phyloP scores from a whole-genome alignment of 108 stramenopile genomes.

The Fragilariopsis cylindrus region DNA sequence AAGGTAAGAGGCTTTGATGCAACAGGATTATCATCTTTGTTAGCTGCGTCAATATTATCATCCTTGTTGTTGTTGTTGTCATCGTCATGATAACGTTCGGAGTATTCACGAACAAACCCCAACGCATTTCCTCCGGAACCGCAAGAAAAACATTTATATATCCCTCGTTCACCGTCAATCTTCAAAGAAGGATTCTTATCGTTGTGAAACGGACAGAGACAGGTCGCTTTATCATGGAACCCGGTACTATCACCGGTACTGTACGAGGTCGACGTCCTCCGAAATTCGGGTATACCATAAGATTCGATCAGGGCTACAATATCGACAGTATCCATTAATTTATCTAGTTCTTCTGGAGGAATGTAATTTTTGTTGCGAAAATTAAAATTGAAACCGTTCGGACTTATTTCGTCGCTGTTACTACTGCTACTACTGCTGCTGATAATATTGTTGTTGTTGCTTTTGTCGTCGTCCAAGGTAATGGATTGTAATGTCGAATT shows the following conservation, averaged over 20 bases:
- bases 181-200: conserved; percentile 82
- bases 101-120: conserved; percentile 79
- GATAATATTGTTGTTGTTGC: neutral
- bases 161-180: conserved; percentile 71
- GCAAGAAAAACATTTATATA: conserved; percentile 94
- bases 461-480: neutral
- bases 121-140: conserved; percentile 92
- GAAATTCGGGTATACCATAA: conserved; percentile 59
- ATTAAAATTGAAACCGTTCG: too few relatives aligned
- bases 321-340: conserved; percentile 53
- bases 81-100: conserved; percentile 18
- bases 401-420: too few relatives aligned
- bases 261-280: conserved; percentile 25
- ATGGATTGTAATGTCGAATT: neutral
- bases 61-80: neutral
- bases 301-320: conserved; percentile 68
- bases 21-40: neutral
- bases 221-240: conserved; percentile 42
- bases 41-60: neutral
- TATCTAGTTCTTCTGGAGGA: conserved; percentile 44
- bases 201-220: conserved; percentile 93
- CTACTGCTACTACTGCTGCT: neutral
- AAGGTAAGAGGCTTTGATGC: neutral
- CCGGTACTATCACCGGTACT: too few relatives aligned
- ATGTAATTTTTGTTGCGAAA: conserved; percentile 1